Base-by-base conservation (phyloP, 2,329 filamentous ascomycete genomes). In the Diaporthe aspalathi region DNA sequence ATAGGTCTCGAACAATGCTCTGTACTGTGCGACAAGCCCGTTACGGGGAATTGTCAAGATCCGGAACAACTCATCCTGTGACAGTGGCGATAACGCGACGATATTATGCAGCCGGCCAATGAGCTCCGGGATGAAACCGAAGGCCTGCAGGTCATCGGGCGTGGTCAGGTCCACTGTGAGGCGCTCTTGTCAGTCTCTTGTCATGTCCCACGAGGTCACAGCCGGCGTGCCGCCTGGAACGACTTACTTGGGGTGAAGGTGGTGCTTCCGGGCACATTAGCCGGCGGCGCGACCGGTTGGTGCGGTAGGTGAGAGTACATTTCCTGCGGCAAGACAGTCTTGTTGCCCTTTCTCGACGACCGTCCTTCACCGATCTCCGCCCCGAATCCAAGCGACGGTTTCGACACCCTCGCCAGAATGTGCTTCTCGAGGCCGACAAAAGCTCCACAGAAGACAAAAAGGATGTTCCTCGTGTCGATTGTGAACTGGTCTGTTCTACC, bases 371-470 rank as follows among this genome's bases (percentile, higher is more conserved):
- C 82, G 22, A 98, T 89, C 27, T 92, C 91, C 5, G 95, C 94
- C 6, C 95, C 95, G 77, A 99, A 99, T 0, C 96, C 96, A 75
- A 99, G 95, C 3, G 93, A 93, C 0, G 89, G 88, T 78, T 93
- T 94, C 16, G 94, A 92, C 54, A 98, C 92, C n/a, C 96, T 91
- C 71, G 94, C 92, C 72, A 97, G 86, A 62, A 99, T 89, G 43
- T 92, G 88, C 79, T 97, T 97, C 77, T 98, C 94, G 1, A 98
- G 86, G 2, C 95, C 95, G 45, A 97, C 93, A 79, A 99, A 99
- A 22, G 96, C 96, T 22, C 96, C 96, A 16, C 95, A 97, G 80
- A 96, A 97, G 52, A 99, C 94, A 82, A 99, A 99, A 35, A 99
- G 88, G 72, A 99, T 98, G 76, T 98, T 98, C 74, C 94, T 95